phyloP scores from a whole-genome alignment of 176 grass and related monocot genomes.

The Triticum timopheevii region DNA sequence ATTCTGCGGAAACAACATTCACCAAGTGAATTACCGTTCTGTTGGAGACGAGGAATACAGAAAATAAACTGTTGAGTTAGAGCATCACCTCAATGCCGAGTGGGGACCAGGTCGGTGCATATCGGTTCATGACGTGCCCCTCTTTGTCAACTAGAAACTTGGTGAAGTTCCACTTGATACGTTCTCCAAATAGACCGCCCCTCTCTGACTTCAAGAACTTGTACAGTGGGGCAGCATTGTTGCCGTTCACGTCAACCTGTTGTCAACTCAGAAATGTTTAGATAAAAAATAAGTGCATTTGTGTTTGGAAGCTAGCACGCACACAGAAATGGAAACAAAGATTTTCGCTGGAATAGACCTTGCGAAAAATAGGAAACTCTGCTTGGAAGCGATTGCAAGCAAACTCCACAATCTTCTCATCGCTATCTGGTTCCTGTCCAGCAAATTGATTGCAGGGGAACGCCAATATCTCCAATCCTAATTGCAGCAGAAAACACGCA shows the following conservation, averaged over 20 bases:
- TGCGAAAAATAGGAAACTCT: slow-evolving; percentile 59
- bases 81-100: slow-evolving; percentile 54
- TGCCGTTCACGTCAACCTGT: slow-evolving; percentile 64
- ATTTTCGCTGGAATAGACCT: slow-evolving; percentile 28
- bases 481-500: background rate
- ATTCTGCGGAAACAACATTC: slow-evolving; percentile 38
- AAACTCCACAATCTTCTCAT: slow-evolving; percentile 55
- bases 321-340: background rate
- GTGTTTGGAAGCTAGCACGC: background rate
- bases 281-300: background rate
- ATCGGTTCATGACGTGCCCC: slow-evolving; percentile 46
- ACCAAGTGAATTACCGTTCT: background rate
- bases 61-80: background rate
- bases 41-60: background rate
- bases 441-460: slow-evolving; percentile 71
- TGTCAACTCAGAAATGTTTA: background rate
- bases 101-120: slow-evolving; percentile 49
- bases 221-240: slow-evolving; percentile 52
- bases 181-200: slow-evolving; percentile 47
- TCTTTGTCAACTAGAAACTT: slow-evolving; percentile 65
- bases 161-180: slow-evolving; percentile 70
- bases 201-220: slow-evolving; percentile 53
- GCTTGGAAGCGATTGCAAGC: slow-evolving; percentile 54
- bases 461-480: slow-evolving; percentile 54
- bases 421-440: slow-evolving; percentile 52